These are phyloP conservation scores for Sporothrix phasma DNA, from an alignment of 2,329 filamentous ascomycete species.

Conservation along the genomic window DNA sequence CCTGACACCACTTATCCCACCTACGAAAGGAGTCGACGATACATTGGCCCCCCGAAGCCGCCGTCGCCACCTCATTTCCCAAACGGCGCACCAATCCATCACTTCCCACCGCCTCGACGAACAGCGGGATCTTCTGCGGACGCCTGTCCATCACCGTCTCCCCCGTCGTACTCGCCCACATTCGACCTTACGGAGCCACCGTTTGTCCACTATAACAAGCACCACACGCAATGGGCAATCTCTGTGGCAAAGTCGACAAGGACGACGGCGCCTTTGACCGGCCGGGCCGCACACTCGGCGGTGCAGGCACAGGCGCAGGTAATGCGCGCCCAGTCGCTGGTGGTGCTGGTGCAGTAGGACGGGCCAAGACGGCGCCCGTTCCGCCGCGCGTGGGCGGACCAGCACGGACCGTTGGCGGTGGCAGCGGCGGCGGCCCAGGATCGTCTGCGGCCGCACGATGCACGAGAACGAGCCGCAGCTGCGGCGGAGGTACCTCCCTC, in stretches of 20 bases:
- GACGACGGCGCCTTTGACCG: constrained; percentile 55
- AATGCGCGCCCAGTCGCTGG: constrained; percentile 20
- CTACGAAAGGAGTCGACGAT: not conserved
- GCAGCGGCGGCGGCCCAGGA: constrained; percentile 39
- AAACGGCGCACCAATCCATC: not conserved
- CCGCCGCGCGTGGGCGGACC: constrained; percentile 42
- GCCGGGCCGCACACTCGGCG: constrained; percentile 62
- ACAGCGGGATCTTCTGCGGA: not conserved
- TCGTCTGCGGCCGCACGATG: constrained; percentile 39
- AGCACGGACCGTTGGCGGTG: constrained; percentile 57
- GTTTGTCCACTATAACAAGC: too few species aligned
- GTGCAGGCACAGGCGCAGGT: constrained; percentile 40
- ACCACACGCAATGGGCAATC: constrained; percentile 65
- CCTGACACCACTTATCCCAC: not conserved
- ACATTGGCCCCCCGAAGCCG: not conserved
- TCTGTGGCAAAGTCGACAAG: constrained; percentile 62
- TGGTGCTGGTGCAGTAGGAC: constrained; percentile 26
- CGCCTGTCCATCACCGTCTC: not conserved
- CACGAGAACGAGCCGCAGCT: constrained; percentile 62
- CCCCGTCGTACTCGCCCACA: not conserved
- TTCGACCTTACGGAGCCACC: too few species aligned
- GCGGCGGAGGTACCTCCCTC: constrained; percentile 65
- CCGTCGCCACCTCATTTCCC: not conserved
- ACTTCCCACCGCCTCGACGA: not conserved
- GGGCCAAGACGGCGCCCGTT: constrained; percentile 40